These are phyloP conservation scores for Patellaria atrata DNA, from an alignment of 495 filamentous ascomycete species.

Conservation along the genomic window DNA sequence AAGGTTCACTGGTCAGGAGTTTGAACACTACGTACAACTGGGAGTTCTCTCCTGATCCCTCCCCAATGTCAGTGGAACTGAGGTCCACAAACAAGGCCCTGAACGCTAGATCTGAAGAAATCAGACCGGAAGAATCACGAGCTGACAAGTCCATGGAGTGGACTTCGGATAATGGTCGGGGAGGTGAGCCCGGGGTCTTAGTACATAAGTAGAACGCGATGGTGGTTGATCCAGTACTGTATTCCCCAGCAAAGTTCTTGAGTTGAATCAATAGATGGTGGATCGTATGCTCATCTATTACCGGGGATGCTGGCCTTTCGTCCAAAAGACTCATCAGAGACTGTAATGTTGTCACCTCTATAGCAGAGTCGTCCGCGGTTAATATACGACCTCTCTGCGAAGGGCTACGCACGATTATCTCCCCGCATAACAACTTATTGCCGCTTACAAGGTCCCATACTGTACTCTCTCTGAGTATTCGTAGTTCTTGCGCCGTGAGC, in stretches of 20 bases:
- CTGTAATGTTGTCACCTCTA: slow-evolving; percentile 82
- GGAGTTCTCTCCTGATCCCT: slow-evolving; percentile 46
- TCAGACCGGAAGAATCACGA: slow-evolving; percentile 33
- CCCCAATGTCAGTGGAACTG: slow-evolving; percentile 67
- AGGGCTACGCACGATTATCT: slow-evolving; percentile 88
- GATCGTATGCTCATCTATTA: slow-evolving; percentile 56
- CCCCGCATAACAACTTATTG: slow-evolving; percentile 81
- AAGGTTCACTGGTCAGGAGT: slow-evolving; percentile 46
- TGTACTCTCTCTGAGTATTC: slow-evolving; percentile 58
- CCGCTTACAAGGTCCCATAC: slow-evolving; percentile 91
- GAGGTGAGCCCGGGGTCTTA: slow-evolving; percentile 42
- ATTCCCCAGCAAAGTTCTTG: slow-evolving; percentile 59
- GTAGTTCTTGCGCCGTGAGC: slow-evolving; percentile 71
- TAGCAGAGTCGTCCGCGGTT: slow-evolving; percentile 81
- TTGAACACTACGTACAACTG: slow-evolving; percentile 77
- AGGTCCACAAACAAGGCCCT: slow-evolving; percentile 83
- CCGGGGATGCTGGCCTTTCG: slow-evolving; percentile 47
- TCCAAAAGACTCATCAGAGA: slow-evolving; percentile 92
- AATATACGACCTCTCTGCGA: slow-evolving; percentile 67
- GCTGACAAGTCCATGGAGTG: slow-evolving; percentile 68
- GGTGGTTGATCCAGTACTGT: slow-evolving; percentile 49
- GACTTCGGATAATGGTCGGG: slow-evolving; percentile 63
- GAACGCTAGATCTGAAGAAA: slow-evolving; percentile 41
- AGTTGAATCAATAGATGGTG: slow-evolving; percentile 81
- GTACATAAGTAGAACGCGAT: slow-evolving; percentile 68